phyloP scores from a whole-genome alignment of 1,284 basidiomycete genomes.

The Trichosporon ovoides region DNA sequence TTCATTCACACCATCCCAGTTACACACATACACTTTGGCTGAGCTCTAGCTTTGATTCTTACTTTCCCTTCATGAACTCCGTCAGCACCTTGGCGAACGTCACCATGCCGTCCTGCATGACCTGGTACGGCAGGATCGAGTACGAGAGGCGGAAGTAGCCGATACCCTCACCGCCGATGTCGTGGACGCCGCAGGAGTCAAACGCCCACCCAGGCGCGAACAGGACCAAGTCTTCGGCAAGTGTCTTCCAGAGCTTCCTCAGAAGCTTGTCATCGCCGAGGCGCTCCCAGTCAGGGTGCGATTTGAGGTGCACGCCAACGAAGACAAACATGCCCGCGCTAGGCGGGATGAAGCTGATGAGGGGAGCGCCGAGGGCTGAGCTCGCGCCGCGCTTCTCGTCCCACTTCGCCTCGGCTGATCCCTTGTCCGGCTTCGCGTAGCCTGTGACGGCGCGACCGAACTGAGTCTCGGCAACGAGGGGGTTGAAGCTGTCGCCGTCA shows the following conservation, averaged over 20 bases:
- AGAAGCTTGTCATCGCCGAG: conserved; percentile 36
- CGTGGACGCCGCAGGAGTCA: conserved; percentile 39
- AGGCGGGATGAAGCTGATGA: conserved; percentile 67
- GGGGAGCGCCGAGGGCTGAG: conserved; percentile 19
- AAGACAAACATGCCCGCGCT: conserved; percentile 53
- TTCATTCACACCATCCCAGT: background rate
- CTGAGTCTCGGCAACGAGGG: conserved; percentile 19
- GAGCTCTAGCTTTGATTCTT: background rate
- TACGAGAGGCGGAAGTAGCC: conserved; percentile 48
- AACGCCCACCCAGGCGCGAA: conserved; percentile 46
- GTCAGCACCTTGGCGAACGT: conserved; percentile 41
- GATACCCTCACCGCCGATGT: conserved; percentile 39
- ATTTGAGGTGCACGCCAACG: conserved; percentile 61
- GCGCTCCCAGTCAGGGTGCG: conserved; percentile 54
- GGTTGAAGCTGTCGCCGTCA: conserved; percentile 22
- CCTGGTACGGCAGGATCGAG: conserved; percentile 44
- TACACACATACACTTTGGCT: background rate
- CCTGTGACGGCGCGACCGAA: conserved; percentile 18
- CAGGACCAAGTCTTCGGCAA: conserved; percentile 45
- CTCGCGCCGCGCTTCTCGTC: conserved; percentile 52
- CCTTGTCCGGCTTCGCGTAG: conserved; percentile 19
- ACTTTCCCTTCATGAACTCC: conserved; percentile 32
- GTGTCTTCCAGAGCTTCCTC: conserved; percentile 39
- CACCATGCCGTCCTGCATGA: conserved; percentile 34
- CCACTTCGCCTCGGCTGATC: conserved; percentile 13